Evolutionary conservation across 441 rosid genomes (phyloP), one percentile per base, ranked within the genome.

Genomic region (Gossypium lobatum): DNA sequence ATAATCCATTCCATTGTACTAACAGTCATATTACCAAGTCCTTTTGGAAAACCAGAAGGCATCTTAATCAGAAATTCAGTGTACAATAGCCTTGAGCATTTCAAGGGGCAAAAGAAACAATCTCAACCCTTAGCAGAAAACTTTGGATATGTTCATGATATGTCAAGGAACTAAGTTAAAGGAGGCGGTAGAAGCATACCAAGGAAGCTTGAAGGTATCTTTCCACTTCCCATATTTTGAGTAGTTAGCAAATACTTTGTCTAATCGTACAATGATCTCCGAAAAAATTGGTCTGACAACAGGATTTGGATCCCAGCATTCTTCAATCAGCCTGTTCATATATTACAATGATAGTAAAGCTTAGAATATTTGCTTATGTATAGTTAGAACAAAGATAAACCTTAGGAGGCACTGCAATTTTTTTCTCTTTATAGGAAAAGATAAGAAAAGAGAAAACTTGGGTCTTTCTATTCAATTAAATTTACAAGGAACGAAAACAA

Each of bases 121-220:
- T 14, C 13, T 57, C 28, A 57, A 20, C 6, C 28, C 61, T 57
- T 20, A 57, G 14, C 28, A 9, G n/a, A 34, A 34, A 34, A 8
- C 37, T 13, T 23, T 14, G 45, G 42, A 16, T 11, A 65, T 65
- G 34, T 13, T 65, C 72, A 4, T 52, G 25, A 68, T n/a, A 68
- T 9, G 9, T 16, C 61, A 9, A 52, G 25, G 3, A 68, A 52
- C 60, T 9, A 26, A 28, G 18, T 0, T 10, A 50, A 52, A 50
- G 39, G 8, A 34, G 20, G 46, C 1, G 39, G 54, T 25, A 58
- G 31, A 55, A 66, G 60, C 80, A 58, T 82, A 89, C 93, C 93
- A 87, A 11, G 88, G 89, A 64, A 83, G 71, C 76, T 74, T 74
- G 64, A 74, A 74, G 52, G 69, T 48, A 54, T 74, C 76, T 54